Evolutionary conservation across 2,329 filamentous ascomycete species (phyloP).

Genomic region (Paecilomyces fulvus): DNA sequence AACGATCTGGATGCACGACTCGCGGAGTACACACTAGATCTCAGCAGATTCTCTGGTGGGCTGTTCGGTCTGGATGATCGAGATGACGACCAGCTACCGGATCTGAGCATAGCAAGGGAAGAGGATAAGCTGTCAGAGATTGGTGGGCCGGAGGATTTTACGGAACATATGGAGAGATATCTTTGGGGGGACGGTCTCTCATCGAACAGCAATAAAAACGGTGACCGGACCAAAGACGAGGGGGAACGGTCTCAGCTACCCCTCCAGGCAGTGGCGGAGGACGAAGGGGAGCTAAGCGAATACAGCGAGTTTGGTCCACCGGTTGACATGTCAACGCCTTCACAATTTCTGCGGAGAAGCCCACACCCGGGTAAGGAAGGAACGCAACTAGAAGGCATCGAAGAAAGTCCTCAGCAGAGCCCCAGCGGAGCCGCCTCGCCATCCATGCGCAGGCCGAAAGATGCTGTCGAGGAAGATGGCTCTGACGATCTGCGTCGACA

Average conservation of each 20-base stretch:
- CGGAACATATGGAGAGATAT: conserved; percentile 33
- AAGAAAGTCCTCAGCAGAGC: conserved; percentile 24
- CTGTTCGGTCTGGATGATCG: conserved; percentile 14
- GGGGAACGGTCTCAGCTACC: neutral
- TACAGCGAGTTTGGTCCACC: conserved; percentile 36
- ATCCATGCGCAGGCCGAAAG: conserved; percentile 15
- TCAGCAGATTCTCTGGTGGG: conserved; percentile 26
- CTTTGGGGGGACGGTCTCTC: conserved; percentile 21
- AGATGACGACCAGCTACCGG: conserved; percentile 17
- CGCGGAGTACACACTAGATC: conserved; percentile 33
- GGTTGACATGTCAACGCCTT: conserved; percentile 37
- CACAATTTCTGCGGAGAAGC: conserved; percentile 27
- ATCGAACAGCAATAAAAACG: conserved; percentile 5
- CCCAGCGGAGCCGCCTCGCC: conserved; percentile 16
- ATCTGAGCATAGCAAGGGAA: conserved; percentile 14
- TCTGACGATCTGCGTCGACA: conserved; percentile 21
- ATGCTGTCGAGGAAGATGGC: conserved; percentile 9
- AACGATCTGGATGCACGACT: conserved; percentile 31
- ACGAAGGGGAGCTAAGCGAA: conserved; percentile 21
- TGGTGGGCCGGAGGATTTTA: conserved; percentile 36
- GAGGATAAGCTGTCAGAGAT: conserved; percentile 28
- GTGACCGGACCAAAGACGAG: conserved; percentile 5
- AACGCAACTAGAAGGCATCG: conserved; percentile 28
- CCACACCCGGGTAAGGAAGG: conserved; percentile 19
- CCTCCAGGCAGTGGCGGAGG: neutral